Evolutionary conservation across 768 basidiomycete species (phyloP), one percentile per base, ranked within the genome.

Genomic region (Erythrobasidium yunnanense): DNA sequence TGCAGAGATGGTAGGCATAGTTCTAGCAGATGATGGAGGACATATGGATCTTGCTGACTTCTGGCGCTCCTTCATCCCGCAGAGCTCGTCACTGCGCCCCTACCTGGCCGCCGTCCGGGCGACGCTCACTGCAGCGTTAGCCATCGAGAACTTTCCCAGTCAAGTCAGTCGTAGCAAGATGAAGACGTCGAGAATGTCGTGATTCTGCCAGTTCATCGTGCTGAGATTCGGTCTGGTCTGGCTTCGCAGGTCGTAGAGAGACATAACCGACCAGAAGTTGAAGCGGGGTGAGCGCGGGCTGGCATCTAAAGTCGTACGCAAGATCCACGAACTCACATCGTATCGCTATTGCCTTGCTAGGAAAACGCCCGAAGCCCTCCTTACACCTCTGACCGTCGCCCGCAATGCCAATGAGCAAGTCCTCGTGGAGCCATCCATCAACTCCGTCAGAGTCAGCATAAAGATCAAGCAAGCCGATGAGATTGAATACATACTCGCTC

Each of bases 391-490:
- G 47, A 85, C 84, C 42, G 96, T 97, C 78, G 92, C 92, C 11
- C 86, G 95, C 71, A 96, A 95, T 76, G 91, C 96, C 79, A 88
- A 91, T 72, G 95, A 99, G 76, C 86, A 88, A 67, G 95, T 97
- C 72, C 80, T 99, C 71, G 90, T 99, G 78, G 95, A 99, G 77
- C 87, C 95, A 1, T 91, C 90, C 1, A 84, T 97, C 78, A 99
- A 99, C 79, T 93, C 91, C 1, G 88, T 97, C 75, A 85, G 95
- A 45, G 81, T 99, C 66, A 90, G 87, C 77, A 97, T 99, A 79
- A 90, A 86, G 80, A 96, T 99, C 76, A 99, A 99, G 77, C 95
- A 99, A 76, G 91, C 95, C 33, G 95, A 99, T 77, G 95, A 99
- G 79, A 93, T 96, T 68, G 95, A 99, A 75, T 84, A 87, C 55